Percentiles rank a stretch among this genome's conserved stretches.
phyloP scores from a whole-genome alignment of 2,329 filamentous ascomycete genomes.

The Intubia oerlemansii region DNA sequence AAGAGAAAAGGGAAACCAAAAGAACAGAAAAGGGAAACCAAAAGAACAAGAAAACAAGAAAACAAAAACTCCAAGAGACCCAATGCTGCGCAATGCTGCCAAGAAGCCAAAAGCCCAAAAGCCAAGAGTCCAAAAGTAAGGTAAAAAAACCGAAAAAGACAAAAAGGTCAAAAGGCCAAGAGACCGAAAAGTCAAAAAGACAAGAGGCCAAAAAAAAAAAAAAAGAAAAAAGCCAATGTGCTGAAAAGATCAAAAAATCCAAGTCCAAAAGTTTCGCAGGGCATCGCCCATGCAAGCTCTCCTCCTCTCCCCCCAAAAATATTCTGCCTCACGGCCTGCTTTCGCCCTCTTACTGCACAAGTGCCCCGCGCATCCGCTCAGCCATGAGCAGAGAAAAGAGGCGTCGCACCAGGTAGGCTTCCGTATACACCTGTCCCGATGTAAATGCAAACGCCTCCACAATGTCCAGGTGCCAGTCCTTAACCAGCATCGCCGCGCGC shows the following conservation, averaged over 20 bases:
- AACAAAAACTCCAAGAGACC: not conserved
- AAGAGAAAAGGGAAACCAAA: too few species aligned
- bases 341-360: not conserved
- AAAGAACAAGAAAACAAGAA: not conserved
- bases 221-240: not conserved
- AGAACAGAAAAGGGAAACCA: not conserved
- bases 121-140: not conserved
- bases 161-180: too few species aligned
- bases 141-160: not conserved
- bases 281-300: too few species aligned
- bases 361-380: constrained; percentile 18
- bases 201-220: too few species aligned
- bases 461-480: constrained; percentile 35
- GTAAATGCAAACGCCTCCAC: constrained; percentile 29
- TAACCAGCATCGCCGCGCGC: constrained; percentile 23
- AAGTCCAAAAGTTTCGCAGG: too few species aligned
- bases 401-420: constrained; percentile 24
- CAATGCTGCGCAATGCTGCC: not conserved
- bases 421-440: constrained; percentile 26
- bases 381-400: constrained; percentile 31
- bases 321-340: not conserved
- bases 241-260: too few species aligned
- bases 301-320: too few species aligned
- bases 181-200: not conserved
- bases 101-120: too few species aligned